Conservation (phyloP, 805 yeast species). For the Saturnispora gosingensis region DNA sequence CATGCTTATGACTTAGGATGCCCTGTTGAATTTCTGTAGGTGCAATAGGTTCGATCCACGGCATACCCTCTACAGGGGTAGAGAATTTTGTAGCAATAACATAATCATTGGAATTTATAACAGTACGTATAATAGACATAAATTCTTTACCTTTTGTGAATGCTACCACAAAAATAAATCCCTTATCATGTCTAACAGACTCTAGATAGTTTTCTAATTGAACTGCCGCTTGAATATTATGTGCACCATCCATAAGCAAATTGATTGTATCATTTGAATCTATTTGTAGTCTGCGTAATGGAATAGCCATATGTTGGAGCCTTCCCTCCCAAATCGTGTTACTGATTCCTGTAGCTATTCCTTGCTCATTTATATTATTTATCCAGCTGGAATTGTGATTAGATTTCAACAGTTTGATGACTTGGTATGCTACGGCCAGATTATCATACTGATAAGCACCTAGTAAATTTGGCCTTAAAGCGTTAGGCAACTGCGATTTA, state of each 20-base stretch:
- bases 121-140: slow-evolving; percentile 27
- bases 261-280: slow-evolving; percentile 16
- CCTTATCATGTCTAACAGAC: slow-evolving; percentile 6
- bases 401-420: slow-evolving; percentile 33
- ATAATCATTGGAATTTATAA: slow-evolving; percentile 50
- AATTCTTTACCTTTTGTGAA: slow-evolving; percentile 63
- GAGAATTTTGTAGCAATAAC: slow-evolving; percentile 59
- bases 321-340: slow-evolving; percentile 81
- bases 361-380: slow-evolving; percentile 13
- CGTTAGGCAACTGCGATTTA: neutral
- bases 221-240: slow-evolving; percentile 77
- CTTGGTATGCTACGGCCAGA: slow-evolving; percentile 54
- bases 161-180: slow-evolving; percentile 55
- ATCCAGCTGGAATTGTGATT: neutral
- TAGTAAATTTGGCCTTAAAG: slow-evolving; percentile 40
- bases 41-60: slow-evolving; percentile 64
- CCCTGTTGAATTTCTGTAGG: slow-evolving; percentile 24
- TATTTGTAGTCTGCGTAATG: slow-evolving; percentile 10
- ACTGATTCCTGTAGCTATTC: slow-evolving; percentile 42
- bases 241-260: slow-evolving; percentile 82
- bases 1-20: slow-evolving; percentile 14
- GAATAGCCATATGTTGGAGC: slow-evolving; percentile 40
- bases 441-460: slow-evolving; percentile 72
- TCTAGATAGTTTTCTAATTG: slow-evolving; percentile 53
- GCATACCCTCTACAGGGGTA: slow-evolving; percentile 72